Evolutionary conservation across 306 rosid species (phyloP).

Genomic region (Prunus mume): DNA sequence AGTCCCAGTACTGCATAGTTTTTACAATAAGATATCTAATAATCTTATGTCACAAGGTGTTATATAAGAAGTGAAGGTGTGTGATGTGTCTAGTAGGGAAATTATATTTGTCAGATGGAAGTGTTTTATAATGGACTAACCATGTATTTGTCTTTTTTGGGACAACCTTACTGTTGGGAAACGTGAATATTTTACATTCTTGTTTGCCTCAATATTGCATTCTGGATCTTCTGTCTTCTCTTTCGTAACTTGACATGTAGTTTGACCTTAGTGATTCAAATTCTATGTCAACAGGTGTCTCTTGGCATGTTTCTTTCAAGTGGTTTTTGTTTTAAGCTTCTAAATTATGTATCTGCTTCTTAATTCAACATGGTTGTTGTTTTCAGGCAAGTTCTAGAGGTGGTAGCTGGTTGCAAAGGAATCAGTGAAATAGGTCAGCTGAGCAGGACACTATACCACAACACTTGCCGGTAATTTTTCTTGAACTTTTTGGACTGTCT

Average conservation of each 20-base stretch:
- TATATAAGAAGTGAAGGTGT: neutral
- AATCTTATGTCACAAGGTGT: neutral
- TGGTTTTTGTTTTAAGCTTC: neutral
- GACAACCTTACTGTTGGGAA: neutral
- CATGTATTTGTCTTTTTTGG: neutral
- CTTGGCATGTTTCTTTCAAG: neutral
- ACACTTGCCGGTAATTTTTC: constrained; percentile 74
- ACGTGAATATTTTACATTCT: neutral
- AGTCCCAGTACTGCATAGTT: neutral
- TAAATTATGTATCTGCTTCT: constrained; percentile 4
- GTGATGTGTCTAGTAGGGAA: neutral
- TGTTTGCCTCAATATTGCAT: neutral
- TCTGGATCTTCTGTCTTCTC: neutral
- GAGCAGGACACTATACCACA: constrained; percentile 71
- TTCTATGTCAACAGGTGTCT: neutral
- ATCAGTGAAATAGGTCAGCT: constrained; percentile 55
- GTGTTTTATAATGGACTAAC: neutral
- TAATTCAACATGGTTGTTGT: constrained; percentile 15
- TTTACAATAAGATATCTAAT: neutral
- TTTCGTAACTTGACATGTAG: neutral
- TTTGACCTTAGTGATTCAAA: neutral
- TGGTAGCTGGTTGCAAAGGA: constrained; percentile 85
- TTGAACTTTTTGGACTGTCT: constrained; percentile 6
- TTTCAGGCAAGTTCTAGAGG: constrained; percentile 93
- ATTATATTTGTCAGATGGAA: neutral